Evolutionary conservation across 2,329 filamentous ascomycete genomes (phyloP).

Genomic region (Monilinia aucupariae): DNA sequence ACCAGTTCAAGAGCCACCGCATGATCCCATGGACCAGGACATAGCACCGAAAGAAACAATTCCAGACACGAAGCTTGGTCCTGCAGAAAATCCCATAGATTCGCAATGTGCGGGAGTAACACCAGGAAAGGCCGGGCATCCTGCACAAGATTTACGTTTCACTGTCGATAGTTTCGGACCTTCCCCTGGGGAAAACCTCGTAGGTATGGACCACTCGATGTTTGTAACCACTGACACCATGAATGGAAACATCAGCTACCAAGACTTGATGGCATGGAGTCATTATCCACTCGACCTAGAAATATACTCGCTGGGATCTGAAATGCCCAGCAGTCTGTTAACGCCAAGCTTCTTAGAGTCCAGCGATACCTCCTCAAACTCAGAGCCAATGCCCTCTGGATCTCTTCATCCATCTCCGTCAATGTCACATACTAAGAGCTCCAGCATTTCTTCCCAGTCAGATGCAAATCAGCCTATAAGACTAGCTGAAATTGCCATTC

Average conservation of each 20-base stretch:
- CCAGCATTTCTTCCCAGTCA: constrained; percentile 16
- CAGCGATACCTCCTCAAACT: constrained; percentile 10
- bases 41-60: constrained; percentile 1
- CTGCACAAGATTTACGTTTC: constrained; percentile 11
- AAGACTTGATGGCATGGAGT: constrained; percentile 43
- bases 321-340: constrained; percentile 8
- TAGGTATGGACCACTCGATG: constrained; percentile 9
- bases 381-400: constrained; percentile 4
- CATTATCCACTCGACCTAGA: constrained; percentile 43
- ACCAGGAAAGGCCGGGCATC: background rate
- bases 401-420: constrained; percentile 16
- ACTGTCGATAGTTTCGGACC: constrained; percentile 9
- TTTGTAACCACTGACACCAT: constrained; percentile 18
- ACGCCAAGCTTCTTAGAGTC: constrained; percentile 8
- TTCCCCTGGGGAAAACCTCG: constrained; percentile 7
- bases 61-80: background rate
- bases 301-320: constrained; percentile 25
- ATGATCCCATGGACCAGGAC: constrained; percentile 15
- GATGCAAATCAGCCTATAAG: constrained; percentile 8
- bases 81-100: background rate
- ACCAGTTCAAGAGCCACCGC: constrained; percentile 11
- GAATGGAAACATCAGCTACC: constrained; percentile 37
- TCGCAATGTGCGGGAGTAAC: constrained; percentile 9
- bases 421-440: constrained; percentile 17
- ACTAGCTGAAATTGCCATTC: background rate